Base-by-base conservation (phyloP, 805 yeast species). In the Barnettozyma populi region DNA sequence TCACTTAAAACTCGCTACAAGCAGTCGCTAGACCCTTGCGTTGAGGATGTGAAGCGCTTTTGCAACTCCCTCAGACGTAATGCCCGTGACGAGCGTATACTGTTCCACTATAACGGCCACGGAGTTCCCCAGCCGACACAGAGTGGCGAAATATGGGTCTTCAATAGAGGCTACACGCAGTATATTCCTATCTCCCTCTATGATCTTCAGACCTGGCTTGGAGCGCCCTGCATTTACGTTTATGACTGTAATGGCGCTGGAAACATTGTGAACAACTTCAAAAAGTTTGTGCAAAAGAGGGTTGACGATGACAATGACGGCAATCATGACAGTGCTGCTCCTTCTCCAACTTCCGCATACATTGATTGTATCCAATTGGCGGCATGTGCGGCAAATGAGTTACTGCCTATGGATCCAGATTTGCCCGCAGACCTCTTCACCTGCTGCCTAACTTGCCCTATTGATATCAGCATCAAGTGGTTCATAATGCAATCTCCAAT, bases 61-160 rank as follows among this genome's bases (percentile, higher is more conserved):
- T 90, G 97, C 64, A 85, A 88, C 55, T 86, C 95, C 0, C 69
- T 94, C 50, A 73, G 99, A 55, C 75, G 97, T 47, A 85, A 86
- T 49, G 95, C 97, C 2, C 88, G 90, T 60, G 97, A 92, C 52
- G 98, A 92, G 63, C 74, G 99, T 50, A 86, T 92, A 9, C 65
- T 94, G 46, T 92, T 94, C 64, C 98, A 94, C 64, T 94, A 94
- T 64, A 94, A 94, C 58, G 99, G 99, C 7, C 99, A 94, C 62
- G 99, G 99, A 21, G 99, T 94, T 2, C 99, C 99, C 0, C 89
- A 89, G 58, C 98, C 99, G 0, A 94, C 99, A 0, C 82, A 89
- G 32, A 80, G 90, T 41, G 99, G 99, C 21, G 99, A 94, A 62
- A 88, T 94, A 24, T 94, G 99, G 99, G 98, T 94, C 10, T 94